Conservation (phyloP, 768 basidiomycete species). For the Boletus reticuloceps region DNA sequence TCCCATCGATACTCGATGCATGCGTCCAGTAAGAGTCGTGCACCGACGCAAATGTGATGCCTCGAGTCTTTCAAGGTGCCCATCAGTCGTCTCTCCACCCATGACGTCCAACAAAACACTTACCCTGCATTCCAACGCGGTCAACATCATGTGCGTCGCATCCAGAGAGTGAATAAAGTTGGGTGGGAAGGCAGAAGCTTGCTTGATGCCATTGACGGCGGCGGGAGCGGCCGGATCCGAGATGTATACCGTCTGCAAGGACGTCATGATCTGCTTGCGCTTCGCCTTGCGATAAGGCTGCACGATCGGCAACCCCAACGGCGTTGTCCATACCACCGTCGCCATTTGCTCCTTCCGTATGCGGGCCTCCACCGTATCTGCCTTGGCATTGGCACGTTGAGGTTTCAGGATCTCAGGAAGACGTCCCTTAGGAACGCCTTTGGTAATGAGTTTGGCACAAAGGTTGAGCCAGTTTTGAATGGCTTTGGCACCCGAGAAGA, state of each 20-base stretch:
- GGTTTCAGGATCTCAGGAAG: constrained; percentile 42
- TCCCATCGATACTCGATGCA: constrained; percentile 77
- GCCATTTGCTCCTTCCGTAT: constrained; percentile 91
- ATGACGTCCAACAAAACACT: constrained; percentile 20
- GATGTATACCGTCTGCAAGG: constrained; percentile 85
- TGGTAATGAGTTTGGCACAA: constrained; percentile 80
- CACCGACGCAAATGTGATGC: constrained; percentile 88
- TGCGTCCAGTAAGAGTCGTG: constrained; percentile 99
- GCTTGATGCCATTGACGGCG: constrained; percentile 82
- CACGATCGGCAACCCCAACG: constrained; percentile 91
- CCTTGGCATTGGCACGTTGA: constrained; percentile 8
- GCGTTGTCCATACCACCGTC: constrained; percentile 93
- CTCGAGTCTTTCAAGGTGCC: constrained; percentile 48
- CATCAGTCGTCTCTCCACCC: constrained; percentile 4
- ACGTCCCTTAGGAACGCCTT: constrained; percentile 76
- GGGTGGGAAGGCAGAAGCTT: constrained; percentile 96
- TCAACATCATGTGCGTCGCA: constrained; percentile 98
- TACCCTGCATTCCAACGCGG: constrained; percentile 85
- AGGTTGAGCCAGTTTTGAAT: constrained; percentile 92
- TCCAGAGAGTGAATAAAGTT: constrained; percentile 98
- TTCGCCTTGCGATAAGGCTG: constrained; percentile 90
- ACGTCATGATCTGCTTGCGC: constrained; percentile 80
- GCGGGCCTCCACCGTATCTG: constrained; percentile 33
- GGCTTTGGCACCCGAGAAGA: constrained; percentile 87
- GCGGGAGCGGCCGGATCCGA: constrained; percentile 77